Percentiles rank a stretch among this genome's conserved stretches.
Conservation (phyloP, 352 stramenopile species). For the Phytophthora hybrid region DNA sequence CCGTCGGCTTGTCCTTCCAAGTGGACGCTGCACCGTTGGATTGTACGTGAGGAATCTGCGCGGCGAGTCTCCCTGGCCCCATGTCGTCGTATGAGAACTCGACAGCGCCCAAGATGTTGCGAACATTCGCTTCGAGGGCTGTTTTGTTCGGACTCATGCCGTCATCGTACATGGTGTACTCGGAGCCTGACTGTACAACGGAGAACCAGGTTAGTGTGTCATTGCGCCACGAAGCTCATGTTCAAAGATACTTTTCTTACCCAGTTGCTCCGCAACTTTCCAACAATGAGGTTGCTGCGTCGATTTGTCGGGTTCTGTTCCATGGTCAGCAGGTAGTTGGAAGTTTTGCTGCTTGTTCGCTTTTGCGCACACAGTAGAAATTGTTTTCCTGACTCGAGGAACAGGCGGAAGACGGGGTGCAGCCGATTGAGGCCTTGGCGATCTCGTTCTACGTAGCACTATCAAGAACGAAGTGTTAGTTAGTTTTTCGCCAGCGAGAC, state of each 20-base stretch:
- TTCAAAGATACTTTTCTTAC: slow-evolving; percentile 15
- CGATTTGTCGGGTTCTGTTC: slow-evolving; percentile 47
- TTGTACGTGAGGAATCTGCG: slow-evolving; percentile 52
- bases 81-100: slow-evolving; percentile 82
- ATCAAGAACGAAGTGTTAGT: neutral
- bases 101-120: slow-evolving; percentile 53
- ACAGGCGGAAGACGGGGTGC: slow-evolving; percentile 66
- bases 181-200: slow-evolving; percentile 49
- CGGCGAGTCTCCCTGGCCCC: slow-evolving; percentile 57
- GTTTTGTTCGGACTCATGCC: slow-evolving; percentile 60
- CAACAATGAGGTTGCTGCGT: slow-evolving; percentile 51
- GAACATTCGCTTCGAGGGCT: slow-evolving; percentile 54
- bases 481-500: neutral
- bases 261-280: slow-evolving; percentile 72
- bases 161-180: slow-evolving; percentile 69
- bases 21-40: slow-evolving; percentile 26
- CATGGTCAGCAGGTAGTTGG: slow-evolving; percentile 72
- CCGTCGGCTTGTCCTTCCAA: slow-evolving; percentile 42
- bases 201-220: neutral
- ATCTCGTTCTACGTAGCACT: slow-evolving; percentile 72
- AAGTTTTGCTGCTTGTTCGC: slow-evolving; percentile 58
- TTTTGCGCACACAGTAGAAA: slow-evolving; percentile 67
- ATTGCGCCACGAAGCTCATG: too few relatives aligned
- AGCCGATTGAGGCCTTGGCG: slow-evolving; percentile 54
- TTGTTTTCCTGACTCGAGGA: slow-evolving; percentile 58